Percentiles rank a stretch among this genome's conserved stretches.
phyloP scores from a whole-genome alignment of 192 early-diverging fungal genomes.

The Coemansia sp. region DNA sequence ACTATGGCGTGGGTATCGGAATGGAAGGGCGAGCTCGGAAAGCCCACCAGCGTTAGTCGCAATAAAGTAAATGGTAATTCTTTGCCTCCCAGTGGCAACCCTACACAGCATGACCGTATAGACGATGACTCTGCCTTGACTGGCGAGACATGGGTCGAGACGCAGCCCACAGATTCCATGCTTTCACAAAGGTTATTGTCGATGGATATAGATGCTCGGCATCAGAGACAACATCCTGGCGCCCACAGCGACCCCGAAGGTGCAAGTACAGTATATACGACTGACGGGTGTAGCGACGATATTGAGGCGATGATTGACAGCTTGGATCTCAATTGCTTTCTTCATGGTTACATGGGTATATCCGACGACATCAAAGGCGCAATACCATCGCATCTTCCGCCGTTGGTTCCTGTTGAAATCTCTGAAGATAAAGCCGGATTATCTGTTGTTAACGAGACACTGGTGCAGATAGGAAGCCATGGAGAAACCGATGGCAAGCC shows the following conservation, averaged over 20 bases:
- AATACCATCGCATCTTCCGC: slow-evolving; percentile 41
- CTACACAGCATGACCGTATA: neutral
- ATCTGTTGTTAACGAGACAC: neutral
- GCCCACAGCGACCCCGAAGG: neutral
- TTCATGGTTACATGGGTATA: slow-evolving; percentile 23
- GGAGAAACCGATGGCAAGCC: neutral
- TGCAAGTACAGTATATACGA: neutral
- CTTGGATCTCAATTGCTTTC: slow-evolving; percentile 27
- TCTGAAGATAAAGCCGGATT: slow-evolving; percentile 5
- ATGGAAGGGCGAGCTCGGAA: slow-evolving; percentile 37
- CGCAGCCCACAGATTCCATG: neutral
- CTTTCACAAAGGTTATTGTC: neutral
- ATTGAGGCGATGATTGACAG: slow-evolving; percentile 28
- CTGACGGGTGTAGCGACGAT: slow-evolving; percentile 10
- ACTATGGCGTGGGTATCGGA: slow-evolving; percentile 31
- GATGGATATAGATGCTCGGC: neutral
- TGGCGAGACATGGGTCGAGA: neutral
- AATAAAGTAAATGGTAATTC: neutral
- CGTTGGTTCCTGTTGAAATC: slow-evolving; percentile 20
- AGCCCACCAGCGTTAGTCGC: neutral
- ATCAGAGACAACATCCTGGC: neutral
- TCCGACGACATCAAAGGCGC: slow-evolving; percentile 21
- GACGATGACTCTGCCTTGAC: neutral
- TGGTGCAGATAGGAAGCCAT: too few species aligned
- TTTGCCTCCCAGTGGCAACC: neutral